phyloP scores from a whole-genome alignment of 176 grass and related monocot species.

The Oryza officinalis region DNA sequence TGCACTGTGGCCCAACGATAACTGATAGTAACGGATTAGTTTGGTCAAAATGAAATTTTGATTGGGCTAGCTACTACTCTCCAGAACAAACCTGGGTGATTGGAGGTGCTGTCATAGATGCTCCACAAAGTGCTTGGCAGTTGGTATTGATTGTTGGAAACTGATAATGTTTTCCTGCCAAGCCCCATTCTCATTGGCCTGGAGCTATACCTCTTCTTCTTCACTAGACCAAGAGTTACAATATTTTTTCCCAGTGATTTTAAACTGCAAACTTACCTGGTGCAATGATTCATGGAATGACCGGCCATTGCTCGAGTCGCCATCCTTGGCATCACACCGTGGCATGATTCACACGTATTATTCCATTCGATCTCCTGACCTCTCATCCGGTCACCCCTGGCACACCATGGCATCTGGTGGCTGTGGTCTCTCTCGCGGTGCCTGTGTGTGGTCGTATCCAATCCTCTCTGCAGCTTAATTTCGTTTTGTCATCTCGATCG shows the following conservation, averaged over 20 bases:
- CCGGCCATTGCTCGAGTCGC: neutral
- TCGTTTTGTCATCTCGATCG: neutral
- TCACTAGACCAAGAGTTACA: neutral
- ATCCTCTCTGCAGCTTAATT: neutral
- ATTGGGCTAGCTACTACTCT: neutral
- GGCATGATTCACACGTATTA: neutral
- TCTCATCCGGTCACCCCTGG: neutral
- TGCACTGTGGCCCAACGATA: neutral
- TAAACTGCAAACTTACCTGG: neutral
- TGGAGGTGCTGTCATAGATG: slow-evolving; percentile 14
- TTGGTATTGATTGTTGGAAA: slow-evolving; percentile 17
- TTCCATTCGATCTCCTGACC: neutral
- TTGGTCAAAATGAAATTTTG: neutral
- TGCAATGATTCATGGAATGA: slow-evolving; percentile 9
- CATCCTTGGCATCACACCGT: neutral
- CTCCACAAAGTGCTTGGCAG: neutral
- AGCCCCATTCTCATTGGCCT: neutral
- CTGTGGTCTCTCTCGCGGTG: neutral
- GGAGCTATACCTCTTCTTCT: neutral
- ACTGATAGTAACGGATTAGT: neutral
- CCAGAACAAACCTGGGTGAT: neutral
- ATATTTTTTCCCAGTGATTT: neutral
- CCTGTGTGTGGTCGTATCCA: neutral
- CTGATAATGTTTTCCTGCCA: slow-evolving; percentile 15
- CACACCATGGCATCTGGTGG: neutral